A percentile compares a stretch with the other conserved stretches of the same genome.
phyloP scores from a whole-genome alignment of 23 red algal genomes.

The Agarophyton chilense region DNA sequence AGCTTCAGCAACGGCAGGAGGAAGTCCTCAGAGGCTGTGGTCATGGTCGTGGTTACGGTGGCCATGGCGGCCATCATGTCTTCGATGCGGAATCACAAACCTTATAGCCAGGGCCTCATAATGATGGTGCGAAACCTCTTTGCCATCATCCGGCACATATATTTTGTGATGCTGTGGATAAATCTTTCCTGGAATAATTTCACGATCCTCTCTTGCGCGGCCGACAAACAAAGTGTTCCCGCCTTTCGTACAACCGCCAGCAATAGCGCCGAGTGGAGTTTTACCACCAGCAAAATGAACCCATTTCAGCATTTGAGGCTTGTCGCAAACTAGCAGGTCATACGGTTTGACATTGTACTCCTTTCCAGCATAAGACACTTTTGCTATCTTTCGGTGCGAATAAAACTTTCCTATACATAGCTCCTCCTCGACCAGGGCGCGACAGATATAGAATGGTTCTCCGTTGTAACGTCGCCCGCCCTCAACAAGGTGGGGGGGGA shows the following conservation, averaged over 20 bases:
- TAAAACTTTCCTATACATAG: conserved; percentile 21
- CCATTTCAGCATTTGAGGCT: neutral
- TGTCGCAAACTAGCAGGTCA: conserved; percentile 10
- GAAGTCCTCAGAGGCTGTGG: too few relatives aligned
- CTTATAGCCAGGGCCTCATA: conserved; percentile 12
- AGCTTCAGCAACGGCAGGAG: too few relatives aligned
- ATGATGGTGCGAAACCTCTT: neutral
- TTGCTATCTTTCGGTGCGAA: neutral
- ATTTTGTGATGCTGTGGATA: conserved; percentile 4
- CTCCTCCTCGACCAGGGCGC: neutral
- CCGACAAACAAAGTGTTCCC: conserved; percentile 4
- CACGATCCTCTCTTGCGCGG: neutral
- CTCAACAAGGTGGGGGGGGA: neutral
- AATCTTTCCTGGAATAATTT: neutral
- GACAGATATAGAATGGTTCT: neutral
- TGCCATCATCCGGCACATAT: neutral
- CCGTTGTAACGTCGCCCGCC: conserved; percentile 4
- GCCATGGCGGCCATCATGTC: neutral
- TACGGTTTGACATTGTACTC: neutral
- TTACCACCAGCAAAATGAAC: neutral
- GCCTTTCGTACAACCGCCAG: neutral
- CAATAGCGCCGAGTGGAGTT: neutral
- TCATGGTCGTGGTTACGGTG: neutral
- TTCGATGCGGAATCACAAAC: neutral
- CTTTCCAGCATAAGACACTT: neutral